Conservation (phyloP, 1,284 basidiomycete genomes). For the Ceratobasidium theobromae region DNA sequence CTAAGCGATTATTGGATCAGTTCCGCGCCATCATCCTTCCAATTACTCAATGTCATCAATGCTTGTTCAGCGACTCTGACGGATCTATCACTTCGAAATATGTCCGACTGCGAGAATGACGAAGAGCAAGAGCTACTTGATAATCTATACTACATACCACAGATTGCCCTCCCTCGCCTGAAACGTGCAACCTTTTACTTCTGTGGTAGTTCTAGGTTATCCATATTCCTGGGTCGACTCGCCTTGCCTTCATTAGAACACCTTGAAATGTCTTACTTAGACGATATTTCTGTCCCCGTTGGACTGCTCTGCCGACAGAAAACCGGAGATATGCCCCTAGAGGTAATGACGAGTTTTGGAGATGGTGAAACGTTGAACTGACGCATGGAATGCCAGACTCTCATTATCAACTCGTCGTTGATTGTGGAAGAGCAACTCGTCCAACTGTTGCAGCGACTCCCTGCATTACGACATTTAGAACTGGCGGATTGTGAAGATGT, state of each 20-base stretch:
- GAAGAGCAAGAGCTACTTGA: conserved; percentile 7
- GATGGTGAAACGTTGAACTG: not conserved
- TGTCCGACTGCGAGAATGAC: conserved; percentile 18
- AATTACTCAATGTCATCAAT: conserved; percentile 1
- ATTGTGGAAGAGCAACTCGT: conserved; percentile 14
- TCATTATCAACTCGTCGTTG: conserved; percentile 14
- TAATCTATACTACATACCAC: conserved; percentile 1
- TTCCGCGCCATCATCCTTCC: conserved; percentile 4
- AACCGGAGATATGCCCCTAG: conserved; percentile 2
- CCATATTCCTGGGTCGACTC: conserved; percentile 1
- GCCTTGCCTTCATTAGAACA: not conserved
- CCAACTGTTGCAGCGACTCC: conserved; percentile 7
- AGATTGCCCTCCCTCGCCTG: conserved; percentile 4
- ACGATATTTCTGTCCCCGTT: conserved; percentile 7
- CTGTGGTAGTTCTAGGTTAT: conserved; percentile 12
- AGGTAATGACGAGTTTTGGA: not conserved
- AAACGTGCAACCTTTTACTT: conserved; percentile 24
- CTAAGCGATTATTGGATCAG: conserved; percentile 25
- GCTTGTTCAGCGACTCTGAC: conserved; percentile 9
- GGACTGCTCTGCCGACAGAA: conserved; percentile 15
- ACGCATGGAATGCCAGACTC: not conserved
- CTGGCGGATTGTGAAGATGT: conserved; percentile 26
- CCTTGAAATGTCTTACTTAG: conserved; percentile 18
- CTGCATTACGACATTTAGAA: not conserved
- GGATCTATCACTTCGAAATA: conserved; percentile 22